Conservation (phyloP, 2,329 filamentous ascomycete genomes). For the Alternaria atra region DNA sequence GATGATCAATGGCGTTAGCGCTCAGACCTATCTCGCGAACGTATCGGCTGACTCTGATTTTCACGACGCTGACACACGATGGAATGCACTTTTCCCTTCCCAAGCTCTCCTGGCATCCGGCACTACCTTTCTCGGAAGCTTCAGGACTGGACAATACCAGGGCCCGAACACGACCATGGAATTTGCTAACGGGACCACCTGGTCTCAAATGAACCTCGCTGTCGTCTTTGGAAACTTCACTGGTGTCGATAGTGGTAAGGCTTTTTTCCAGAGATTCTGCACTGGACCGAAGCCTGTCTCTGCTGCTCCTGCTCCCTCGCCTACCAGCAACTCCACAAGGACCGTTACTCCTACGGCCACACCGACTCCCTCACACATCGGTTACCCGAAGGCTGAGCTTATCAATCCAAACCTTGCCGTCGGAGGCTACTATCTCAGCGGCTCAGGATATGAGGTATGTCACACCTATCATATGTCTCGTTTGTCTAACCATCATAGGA, state of each 20-base stretch:
- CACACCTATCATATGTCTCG: conserved; percentile 16
- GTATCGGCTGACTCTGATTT: conserved; percentile 43
- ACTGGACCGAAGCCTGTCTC: conserved; percentile 33
- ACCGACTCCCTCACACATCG: conserved; percentile 41
- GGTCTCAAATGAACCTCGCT: conserved; percentile 43
- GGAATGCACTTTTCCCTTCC: conserved; percentile 52
- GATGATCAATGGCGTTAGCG: conserved; percentile 50
- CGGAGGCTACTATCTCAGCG: conserved; percentile 58
- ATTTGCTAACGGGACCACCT: conserved; percentile 50
- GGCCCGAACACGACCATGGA: conserved; percentile 47
- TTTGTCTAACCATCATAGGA: conserved; percentile 53
- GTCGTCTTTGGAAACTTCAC: conserved; percentile 44
- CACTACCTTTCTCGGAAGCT: conserved; percentile 39
- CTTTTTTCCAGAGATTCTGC: conserved; percentile 54
- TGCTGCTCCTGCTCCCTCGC: conserved; percentile 20
- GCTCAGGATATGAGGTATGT: conserved; percentile 51
- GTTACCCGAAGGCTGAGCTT: conserved; percentile 52
- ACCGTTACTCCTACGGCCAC: conserved; percentile 21
- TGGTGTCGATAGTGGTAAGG: conserved; percentile 49
- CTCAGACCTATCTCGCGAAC: conserved; percentile 44
- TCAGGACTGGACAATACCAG: conserved; percentile 42
- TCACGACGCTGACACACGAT: conserved; percentile 54
- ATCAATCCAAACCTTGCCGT: conserved; percentile 49
- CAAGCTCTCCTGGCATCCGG: conserved; percentile 44
- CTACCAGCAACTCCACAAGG: conserved; percentile 24